A percentile compares a stretch with the other conserved stretches of the same genome.
Conservation (phyloP, 169 alveolate genomes). For the Plasmodium vivax region DNA sequence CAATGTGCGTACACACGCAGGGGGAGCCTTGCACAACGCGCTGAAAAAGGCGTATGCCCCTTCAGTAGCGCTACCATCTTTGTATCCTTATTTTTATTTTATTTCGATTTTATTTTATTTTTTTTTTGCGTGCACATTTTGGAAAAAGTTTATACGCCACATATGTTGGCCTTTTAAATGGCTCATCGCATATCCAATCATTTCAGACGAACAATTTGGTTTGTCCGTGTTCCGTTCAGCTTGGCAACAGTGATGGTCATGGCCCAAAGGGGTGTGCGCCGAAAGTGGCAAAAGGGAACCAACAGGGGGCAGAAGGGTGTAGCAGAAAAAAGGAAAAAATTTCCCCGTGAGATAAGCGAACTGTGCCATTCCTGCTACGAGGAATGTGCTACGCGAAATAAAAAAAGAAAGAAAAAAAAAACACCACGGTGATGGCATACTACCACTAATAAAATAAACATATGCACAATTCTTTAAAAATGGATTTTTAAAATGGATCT, state of each 20-base stretch:
- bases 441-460: neutral
- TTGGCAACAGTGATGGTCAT: neutral
- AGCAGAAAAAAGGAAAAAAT: neutral
- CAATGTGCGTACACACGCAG: neutral
- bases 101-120: neutral
- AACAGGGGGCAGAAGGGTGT: neutral
- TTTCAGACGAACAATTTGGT: conserved; percentile 9
- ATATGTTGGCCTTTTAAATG: conserved; percentile 10
- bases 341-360: neutral
- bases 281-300: neutral
- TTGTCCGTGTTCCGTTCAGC: neutral
- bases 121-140: conserved; percentile 21
- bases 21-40: too few species aligned
- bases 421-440: neutral
- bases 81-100: neutral
- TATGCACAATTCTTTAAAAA: neutral
- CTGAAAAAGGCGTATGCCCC: neutral
- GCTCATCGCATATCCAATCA: conserved; percentile 11
- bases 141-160: conserved; percentile 28
- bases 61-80: neutral
- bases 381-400: neutral
- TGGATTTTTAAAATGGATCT: neutral
- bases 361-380: neutral
- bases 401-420: too few species aligned
- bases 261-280: neutral